Conservation (phyloP, 352 stramenopile species). For the Globisporangium cederbergense region DNA sequence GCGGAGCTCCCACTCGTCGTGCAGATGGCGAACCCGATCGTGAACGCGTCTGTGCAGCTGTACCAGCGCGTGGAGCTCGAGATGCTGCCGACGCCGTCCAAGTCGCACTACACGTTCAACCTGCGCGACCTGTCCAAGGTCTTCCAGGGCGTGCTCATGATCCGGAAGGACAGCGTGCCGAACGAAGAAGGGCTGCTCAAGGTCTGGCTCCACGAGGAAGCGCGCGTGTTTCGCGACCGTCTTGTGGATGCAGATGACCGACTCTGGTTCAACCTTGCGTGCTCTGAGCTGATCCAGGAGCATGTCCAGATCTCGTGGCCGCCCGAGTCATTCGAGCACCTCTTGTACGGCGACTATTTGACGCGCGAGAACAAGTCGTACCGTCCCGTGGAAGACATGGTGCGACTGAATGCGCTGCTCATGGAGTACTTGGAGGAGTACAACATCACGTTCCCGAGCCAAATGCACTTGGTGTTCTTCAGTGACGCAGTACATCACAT, state of each 20-base stretch:
- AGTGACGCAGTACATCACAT: constrained; percentile 94
- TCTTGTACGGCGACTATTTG: constrained; percentile 91
- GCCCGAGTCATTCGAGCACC: constrained; percentile 65
- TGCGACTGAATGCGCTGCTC: constrained; percentile 72
- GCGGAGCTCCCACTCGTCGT: constrained; percentile 63
- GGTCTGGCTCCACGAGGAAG: constrained; percentile 91
- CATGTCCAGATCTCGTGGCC: constrained; percentile 61
- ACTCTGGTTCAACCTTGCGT: constrained; percentile 82
- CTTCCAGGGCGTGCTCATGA: constrained; percentile 92
- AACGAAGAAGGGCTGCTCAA: constrained; percentile 75
- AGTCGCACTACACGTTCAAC: constrained; percentile 95
- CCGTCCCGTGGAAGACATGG: constrained; percentile 60
- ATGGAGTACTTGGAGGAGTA: constrained; percentile 93
- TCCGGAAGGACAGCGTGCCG: constrained; percentile 72
- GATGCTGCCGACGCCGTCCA: constrained; percentile 88
- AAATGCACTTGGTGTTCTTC: constrained; percentile 96
- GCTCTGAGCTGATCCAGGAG: constrained; percentile 67
- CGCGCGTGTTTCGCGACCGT: constrained; percentile 91
- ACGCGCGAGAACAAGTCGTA: constrained; percentile 79
- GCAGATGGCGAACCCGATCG: constrained; percentile 76
- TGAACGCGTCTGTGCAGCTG: constrained; percentile 83
- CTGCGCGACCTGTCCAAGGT: constrained; percentile 92
- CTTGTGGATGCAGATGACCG: constrained; percentile 87
- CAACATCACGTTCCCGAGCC: constrained; percentile 91
- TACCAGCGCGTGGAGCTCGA: constrained; percentile 88